Evolutionary conservation across 2,329 filamentous ascomycete genomes (phyloP).

Genomic region (Sporothrix schenckii): DNA sequence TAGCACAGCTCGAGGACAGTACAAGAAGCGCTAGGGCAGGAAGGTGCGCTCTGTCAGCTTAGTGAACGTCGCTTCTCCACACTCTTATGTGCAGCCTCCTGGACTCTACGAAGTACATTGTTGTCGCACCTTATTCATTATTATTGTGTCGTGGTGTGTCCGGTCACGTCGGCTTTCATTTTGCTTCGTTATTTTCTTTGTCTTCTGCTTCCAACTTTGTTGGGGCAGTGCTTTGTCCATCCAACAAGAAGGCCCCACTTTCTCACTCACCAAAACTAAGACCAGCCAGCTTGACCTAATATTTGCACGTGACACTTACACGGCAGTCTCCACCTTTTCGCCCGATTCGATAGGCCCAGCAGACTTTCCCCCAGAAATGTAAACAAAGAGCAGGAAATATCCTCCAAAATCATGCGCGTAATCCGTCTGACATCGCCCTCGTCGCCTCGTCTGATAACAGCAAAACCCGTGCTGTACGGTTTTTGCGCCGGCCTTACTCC

Average conservation of each 20-base stretch:
- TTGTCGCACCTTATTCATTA: neutral
- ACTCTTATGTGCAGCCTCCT: neutral
- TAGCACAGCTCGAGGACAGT: too few species aligned
- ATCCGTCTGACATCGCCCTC: neutral
- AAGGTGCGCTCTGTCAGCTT: constrained; percentile 13
- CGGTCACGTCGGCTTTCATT: neutral
- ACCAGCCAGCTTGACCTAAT: neutral
- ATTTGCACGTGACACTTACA: constrained; percentile 32
- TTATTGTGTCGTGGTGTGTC: neutral
- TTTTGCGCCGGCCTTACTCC: neutral
- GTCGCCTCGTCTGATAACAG: neutral
- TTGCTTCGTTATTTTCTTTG: neutral
- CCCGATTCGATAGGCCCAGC: neutral
- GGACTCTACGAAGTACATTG: neutral
- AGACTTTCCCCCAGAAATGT: neutral
- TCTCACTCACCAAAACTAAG: neutral
- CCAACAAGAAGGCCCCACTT: neutral
- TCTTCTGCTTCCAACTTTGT: neutral
- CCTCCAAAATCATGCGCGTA: neutral
- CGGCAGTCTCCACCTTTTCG: constrained; percentile 14
- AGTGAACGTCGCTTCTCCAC: neutral
- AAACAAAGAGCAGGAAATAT: constrained; percentile 25
- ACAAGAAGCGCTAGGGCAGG: neutral
- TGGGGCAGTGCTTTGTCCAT: neutral
- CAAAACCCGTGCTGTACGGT: too few species aligned